Evolutionary conservation across 2,329 filamentous ascomycete species (phyloP).

Genomic region (Grosmannia huntii): DNA sequence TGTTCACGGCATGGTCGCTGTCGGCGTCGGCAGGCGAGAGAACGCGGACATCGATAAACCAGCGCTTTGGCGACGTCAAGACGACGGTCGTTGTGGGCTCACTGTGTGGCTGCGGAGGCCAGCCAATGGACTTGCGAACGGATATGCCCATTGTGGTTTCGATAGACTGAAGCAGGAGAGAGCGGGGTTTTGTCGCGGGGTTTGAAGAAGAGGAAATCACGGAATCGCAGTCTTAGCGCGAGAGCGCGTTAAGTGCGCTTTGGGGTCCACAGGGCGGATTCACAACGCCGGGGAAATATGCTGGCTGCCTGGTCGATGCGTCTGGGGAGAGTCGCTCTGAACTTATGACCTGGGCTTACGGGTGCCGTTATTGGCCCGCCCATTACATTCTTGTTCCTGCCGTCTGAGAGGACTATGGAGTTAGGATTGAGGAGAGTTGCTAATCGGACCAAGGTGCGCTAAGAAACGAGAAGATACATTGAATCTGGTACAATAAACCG

Average conservation of each 20-base stretch:
- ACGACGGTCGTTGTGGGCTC: slow-evolving; percentile 55
- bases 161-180: not conserved
- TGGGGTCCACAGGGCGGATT: not conserved
- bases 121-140: slow-evolving; percentile 44
- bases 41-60: slow-evolving; percentile 51
- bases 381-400: not conserved
- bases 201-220: not conserved
- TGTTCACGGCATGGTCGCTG: slow-evolving; percentile 12
- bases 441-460: too few species aligned
- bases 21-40: slow-evolving; percentile 14
- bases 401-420: too few species aligned
- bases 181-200: not conserved
- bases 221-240: not conserved
- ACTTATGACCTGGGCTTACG: not conserved
- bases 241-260: not conserved
- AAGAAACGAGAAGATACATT: too few species aligned
- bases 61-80: slow-evolving; percentile 42
- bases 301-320: not conserved
- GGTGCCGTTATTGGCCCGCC: not conserved
- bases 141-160: slow-evolving; percentile 32
- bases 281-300: not conserved
- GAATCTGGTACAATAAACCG: too few species aligned
- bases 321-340: too few species aligned
- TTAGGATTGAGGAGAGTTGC: too few species aligned
- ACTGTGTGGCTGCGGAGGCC: slow-evolving; percentile 34